Evolutionary conservation across 2,329 filamentous ascomycete genomes (phyloP), one percentile per base, ranked within the genome.

Genomic region (Rosellinia necatrix): DNA sequence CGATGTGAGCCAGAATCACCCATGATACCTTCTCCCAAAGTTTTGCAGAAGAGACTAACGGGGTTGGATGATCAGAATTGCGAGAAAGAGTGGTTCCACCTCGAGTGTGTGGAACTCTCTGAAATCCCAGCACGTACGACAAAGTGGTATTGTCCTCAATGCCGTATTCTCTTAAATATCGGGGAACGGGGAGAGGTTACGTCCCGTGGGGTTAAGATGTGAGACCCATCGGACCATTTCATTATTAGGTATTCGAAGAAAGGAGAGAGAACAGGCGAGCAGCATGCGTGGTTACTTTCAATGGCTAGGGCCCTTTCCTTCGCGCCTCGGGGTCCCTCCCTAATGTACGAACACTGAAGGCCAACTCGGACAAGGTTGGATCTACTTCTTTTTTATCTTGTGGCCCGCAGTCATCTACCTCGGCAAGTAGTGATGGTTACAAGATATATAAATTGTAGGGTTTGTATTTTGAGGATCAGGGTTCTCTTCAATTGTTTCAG

Each of bases 101-200:
- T 94, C 35, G 84, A 86, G 61, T 94, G 90, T 67, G 88, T 94
- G 5, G 85, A 81, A 4, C 76, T 94, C 29, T 77, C 79, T 9
- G 80, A 86, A 21, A 83, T 89, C 56, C 89, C 90, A 9, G 82
- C 86, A 2, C 79, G 88, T 15, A 88, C 88, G 27, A 87, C 87
- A 2, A 92, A 91, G 72, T 94, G 90, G 90, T 94, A 91, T 67
- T 94, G 90, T 71, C 89, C 89, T 1, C 85, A 91, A 46, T 94
- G 90, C 68, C 78, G 86, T 35, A 81, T 83, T 59, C 74, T 80
- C 25, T 72, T 87, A 27, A 83, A 84, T 43, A 84, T 87, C 63
- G 84, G 84, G 5, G 82, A 85, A 72, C 83, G 79, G 71, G 84
- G 84, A 2, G 83, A 87, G 66, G 81, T 86, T 9, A 86, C 73